Evolutionary conservation across 2,329 filamentous ascomycete genomes (phyloP), one percentile per base, ranked within the genome.

Genomic region (Neonectria ditissima): DNA sequence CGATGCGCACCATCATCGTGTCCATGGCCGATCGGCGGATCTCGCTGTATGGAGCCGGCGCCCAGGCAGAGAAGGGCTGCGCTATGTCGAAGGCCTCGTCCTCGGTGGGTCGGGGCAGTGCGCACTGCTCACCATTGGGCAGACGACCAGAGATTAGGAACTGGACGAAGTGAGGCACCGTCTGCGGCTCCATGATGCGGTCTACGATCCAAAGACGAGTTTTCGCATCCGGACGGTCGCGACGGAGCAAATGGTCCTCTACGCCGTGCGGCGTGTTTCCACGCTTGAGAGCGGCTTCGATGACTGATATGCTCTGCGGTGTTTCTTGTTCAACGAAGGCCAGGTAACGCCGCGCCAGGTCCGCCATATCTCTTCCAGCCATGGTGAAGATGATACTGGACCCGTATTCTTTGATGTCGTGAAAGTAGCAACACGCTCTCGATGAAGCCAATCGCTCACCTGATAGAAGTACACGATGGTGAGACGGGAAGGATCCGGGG

Each of bases 171-270:
- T 30, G 26, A 9, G 26, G 8, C 3, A 32, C 13, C n/a, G 26
- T 50, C 26, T 50, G 45, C 16, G 26, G 45, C 45, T 50, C 45
- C 45, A 50, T 11, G 45, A 20, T 50, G 26, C n/a, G n/a, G n/a
- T 50, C 45, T 6, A 30, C 7, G 26, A 32, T 10, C 45, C 45
- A 50, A 16, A 50, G 45, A n/a, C 9, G 26, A 6, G n/a, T 30
- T 16, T 32, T 50, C 13, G 16, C 26, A 7, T 30, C 18, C 2
- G 45, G 45, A 8, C 18, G 26, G 18, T 5, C 3, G 26, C 5
- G 26, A 11, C n/a, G 16, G 10, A 30, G n/a, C 5, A 50, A 3
- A 11, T 30, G 45, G n/a, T 50, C 45, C 5, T 20, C 9, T 5
- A 50, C 18, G 16, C 26, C 45, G n/a, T 16, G 20, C 4, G 45